These are phyloP conservation scores for Misopates orontium DNA, from an alignment of 257 asterid species.

Conservation along the genomic window DNA sequence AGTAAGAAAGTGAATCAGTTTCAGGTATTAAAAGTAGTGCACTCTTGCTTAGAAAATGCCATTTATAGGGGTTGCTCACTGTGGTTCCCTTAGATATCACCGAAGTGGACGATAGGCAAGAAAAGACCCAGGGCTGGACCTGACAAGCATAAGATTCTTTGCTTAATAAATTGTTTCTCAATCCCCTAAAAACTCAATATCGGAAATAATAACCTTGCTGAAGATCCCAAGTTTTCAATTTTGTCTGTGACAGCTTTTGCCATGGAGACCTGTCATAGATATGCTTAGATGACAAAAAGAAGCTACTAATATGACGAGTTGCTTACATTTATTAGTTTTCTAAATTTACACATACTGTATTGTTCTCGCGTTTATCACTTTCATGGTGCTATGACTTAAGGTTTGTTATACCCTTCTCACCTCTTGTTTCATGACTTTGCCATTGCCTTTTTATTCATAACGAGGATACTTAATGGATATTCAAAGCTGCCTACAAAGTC, in stretches of 20 bases:
- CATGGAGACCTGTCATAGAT: not conserved
- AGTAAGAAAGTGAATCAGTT: not conserved
- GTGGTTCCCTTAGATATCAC: not conserved
- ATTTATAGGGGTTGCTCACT: not conserved
- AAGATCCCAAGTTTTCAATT: not conserved
- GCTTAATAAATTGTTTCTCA: constrained; percentile 13
- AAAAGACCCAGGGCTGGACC: no score
- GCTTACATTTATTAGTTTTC: not conserved
- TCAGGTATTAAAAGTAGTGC: constrained; percentile 10
- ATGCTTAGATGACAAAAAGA: not conserved
- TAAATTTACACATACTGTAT: constrained; percentile 1
- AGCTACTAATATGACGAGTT: not conserved
- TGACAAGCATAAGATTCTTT: no score
- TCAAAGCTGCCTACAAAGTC: constrained; percentile 81
- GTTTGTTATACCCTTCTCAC: constrained; percentile 2
- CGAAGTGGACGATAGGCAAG: no score
- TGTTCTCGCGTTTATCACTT: constrained; percentile 5
- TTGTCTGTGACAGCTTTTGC: not conserved
- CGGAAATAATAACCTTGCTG: not conserved
- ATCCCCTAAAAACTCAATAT: not conserved
- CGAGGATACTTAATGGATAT: constrained; percentile 77
- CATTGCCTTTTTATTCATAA: constrained; percentile 20
- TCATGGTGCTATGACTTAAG: constrained; percentile 4
- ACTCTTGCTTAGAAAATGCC: constrained; percentile 5
- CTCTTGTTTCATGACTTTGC: constrained; percentile 1